A percentile compares a stretch with the other conserved stretches of the same genome.
phyloP scores from a whole-genome alignment of 768 basidiomycete genomes.

The Amanita brunnescens region DNA sequence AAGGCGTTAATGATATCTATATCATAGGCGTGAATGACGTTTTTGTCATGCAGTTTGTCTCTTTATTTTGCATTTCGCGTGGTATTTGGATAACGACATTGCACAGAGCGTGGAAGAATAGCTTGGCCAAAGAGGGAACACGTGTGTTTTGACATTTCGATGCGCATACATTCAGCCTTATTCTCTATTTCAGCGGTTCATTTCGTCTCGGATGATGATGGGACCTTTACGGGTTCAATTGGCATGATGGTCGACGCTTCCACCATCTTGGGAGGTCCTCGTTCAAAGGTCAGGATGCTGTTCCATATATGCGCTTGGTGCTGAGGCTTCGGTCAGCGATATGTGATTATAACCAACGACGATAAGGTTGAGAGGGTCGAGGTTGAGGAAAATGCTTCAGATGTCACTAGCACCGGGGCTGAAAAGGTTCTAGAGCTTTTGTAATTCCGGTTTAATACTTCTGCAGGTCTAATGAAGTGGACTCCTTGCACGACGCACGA shows the following conservation, averaged over 20 bases:
- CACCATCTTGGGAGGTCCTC: conserved; percentile 63
- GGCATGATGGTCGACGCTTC: too few relatives aligned
- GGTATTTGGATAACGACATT: not conserved
- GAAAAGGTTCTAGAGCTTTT: conserved; percentile 31
- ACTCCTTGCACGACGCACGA: too few relatives aligned
- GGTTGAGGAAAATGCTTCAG: conserved; percentile 39
- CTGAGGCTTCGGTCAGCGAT: conserved; percentile 28
- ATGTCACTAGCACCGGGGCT: conserved; percentile 47
- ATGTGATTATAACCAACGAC: conserved; percentile 49
- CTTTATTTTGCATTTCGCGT: not conserved
- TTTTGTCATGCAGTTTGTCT: conserved; percentile 53
- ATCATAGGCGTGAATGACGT: conserved; percentile 75
- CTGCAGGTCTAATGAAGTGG: too few relatives aligned
- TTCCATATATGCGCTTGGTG: not conserved
- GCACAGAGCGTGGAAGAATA: conserved; percentile 61
- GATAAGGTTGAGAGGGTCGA: conserved; percentile 45
- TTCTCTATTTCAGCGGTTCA: conserved; percentile 31
- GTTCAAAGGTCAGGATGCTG: conserved; percentile 44
- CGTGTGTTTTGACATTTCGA: not conserved
- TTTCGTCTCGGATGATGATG: conserved; percentile 67
- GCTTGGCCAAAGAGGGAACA: conserved; percentile 34
- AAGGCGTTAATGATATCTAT: conserved; percentile 65
- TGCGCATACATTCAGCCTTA: not conserved
- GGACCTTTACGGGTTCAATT: conserved; percentile 37
- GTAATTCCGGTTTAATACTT: conserved; percentile 11